phyloP scores from a whole-genome alignment of 83 land plant species.

The Thuja plicata region DNA sequence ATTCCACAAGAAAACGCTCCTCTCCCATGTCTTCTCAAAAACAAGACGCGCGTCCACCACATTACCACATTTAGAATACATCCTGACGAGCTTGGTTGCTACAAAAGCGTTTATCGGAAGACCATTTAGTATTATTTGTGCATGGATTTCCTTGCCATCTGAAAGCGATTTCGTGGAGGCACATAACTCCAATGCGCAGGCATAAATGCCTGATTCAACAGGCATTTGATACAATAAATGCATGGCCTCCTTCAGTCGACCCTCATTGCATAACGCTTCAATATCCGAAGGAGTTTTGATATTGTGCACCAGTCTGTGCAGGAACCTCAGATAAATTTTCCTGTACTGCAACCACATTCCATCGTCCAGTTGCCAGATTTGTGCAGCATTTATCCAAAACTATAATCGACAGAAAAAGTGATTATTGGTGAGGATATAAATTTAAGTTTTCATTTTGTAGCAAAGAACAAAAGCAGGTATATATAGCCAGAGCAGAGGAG shows the following conservation, averaged over 20 bases:
- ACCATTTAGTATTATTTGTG: neutral
- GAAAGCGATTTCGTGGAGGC: neutral
- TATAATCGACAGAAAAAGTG: neutral
- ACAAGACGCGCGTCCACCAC: constrained; percentile 29
- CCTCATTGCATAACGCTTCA: neutral
- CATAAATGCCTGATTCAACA: neutral
- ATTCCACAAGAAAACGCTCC: constrained; percentile 48
- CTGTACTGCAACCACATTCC: neutral
- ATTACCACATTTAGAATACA: constrained; percentile 35
- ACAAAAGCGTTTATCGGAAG: neutral
- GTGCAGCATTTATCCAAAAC: neutral
- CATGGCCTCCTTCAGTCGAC: neutral
- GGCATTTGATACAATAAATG: neutral
- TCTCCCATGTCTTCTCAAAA: constrained; percentile 39
- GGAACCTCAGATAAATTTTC: neutral
- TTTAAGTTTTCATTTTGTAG: neutral
- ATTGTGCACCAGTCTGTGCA: neutral
- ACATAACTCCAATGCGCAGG: neutral
- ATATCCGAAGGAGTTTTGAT: neutral
- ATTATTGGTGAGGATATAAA: neutral
- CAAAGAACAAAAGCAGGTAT: neutral
- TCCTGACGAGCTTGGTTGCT: constrained; percentile 35
- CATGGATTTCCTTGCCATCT: constrained; percentile 11
- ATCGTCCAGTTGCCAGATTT: neutral
- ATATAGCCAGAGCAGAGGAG: neutral